These are phyloP conservation scores for Komagataella populi DNA, from an alignment of 805 yeast genomes.

Conservation along the genomic window DNA sequence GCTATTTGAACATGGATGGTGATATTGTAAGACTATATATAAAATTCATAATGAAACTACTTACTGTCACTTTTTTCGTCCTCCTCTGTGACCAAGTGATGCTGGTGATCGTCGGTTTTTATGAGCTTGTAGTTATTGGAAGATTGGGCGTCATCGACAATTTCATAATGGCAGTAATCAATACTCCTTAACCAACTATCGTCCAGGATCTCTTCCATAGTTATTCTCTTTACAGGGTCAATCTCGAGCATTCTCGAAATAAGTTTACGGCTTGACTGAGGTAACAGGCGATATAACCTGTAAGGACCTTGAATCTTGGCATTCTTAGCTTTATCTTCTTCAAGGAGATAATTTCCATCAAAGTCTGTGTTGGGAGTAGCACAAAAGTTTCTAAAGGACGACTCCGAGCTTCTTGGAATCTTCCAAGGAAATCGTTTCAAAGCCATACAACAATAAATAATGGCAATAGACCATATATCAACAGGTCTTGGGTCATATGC, in stretches of 20 bases:
- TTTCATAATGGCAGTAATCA: constrained; percentile 31
- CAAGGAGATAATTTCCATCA: constrained; percentile 1
- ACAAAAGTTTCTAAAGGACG: constrained; percentile 59
- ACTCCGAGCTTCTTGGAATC: constrained; percentile 68
- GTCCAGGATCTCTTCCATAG: constrained; percentile 38
- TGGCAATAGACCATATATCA: constrained; percentile 91
- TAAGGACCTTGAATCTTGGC: constrained; percentile 51
- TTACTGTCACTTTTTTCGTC: constrained; percentile 20
- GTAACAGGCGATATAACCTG: constrained; percentile 57
- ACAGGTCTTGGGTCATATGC: constrained; percentile 76
- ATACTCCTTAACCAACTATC: constrained; percentile 50
- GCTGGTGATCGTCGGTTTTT: constrained; percentile 32
- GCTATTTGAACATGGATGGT: constrained; percentile 79
- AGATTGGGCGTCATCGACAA: constrained; percentile 7
- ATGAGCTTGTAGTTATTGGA: constrained; percentile 11
- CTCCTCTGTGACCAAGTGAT: constrained; percentile 58
- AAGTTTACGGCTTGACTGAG: constrained; percentile 47
- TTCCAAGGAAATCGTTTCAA: constrained; percentile 91
- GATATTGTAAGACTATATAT: constrained; percentile 1
- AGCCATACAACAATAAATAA: constrained; percentile 84
- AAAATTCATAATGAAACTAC: not conserved
- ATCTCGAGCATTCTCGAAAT: constrained; percentile 54
- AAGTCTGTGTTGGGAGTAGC: constrained; percentile 5
- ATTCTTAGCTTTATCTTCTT: not conserved
- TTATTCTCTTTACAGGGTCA: constrained; percentile 41